Percentiles rank a stretch among this genome's conserved stretches.
Evolutionary conservation across 768 basidiomycete genomes (phyloP).

Genomic region (Myochromella boudieri): DNA sequence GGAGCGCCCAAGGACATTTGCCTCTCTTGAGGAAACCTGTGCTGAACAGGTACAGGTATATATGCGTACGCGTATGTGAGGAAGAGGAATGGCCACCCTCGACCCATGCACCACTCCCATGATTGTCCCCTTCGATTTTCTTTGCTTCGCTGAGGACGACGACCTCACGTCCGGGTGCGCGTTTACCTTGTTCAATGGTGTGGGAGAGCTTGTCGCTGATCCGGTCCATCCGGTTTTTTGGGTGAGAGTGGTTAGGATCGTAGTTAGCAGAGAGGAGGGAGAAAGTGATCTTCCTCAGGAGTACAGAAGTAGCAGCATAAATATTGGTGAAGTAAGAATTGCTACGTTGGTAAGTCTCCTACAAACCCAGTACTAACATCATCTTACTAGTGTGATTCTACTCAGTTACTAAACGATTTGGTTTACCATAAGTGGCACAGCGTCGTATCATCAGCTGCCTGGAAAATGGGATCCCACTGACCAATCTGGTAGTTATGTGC

Average conservation of each 20-base stretch:
- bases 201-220: conserved; percentile 67
- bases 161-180: conserved; percentile 73
- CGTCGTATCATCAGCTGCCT: no score
- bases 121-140: conserved; percentile 80
- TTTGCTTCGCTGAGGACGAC: conserved; percentile 74
- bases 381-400: no score
- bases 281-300: conserved; percentile 32
- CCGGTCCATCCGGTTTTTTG: conserved; percentile 87
- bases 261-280: conserved; percentile 1
- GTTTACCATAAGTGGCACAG: no score
- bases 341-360: no score
- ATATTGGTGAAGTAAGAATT: conserved; percentile 28
- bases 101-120: conserved; percentile 72
- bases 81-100: conserved; percentile 44
- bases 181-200: conserved; percentile 79
- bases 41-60: no score
- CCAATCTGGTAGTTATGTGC: no score
- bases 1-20: neutral
- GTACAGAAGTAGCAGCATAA: conserved; percentile 16
- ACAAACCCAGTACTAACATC: no score
- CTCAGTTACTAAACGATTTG: no score
- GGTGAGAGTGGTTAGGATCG: neutral
- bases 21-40: neutral
- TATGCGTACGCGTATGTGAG: conserved; percentile 11
- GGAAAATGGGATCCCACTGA: no score